A percentile compares a stretch with the other conserved stretches of the same genome.
These are phyloP conservation scores for Mesostigma viride DNA, from an alignment of 139 green algal genomes.

Conservation along the genomic window DNA sequence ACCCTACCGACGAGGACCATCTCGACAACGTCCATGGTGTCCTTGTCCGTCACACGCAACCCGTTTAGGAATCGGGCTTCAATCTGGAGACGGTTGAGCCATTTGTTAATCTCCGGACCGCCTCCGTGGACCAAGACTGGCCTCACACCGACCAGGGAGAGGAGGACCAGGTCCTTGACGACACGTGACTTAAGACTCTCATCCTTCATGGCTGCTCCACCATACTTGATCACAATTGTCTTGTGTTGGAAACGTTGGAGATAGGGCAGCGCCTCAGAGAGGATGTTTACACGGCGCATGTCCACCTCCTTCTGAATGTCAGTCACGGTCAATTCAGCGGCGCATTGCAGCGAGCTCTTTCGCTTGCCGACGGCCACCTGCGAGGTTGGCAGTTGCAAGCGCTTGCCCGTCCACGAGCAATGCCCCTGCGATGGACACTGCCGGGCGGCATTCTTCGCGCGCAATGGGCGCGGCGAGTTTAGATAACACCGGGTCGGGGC, in stretches of 20 bases:
- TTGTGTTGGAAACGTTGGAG: constrained; percentile 61
- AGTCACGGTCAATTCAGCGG: no score
- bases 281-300: constrained; percentile 48
- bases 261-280: constrained; percentile 94
- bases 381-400: no score
- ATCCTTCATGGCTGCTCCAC: constrained; percentile 93
- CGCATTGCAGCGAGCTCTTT: no score
- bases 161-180: constrained; percentile 86
- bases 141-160: constrained; percentile 81
- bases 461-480: no score
- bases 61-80: constrained; percentile 91
- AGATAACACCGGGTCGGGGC: no score
- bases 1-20: constrained; percentile 95
- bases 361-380: no score
- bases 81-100: constrained; percentile 79
- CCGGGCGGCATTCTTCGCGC: no score
- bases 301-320: no score
- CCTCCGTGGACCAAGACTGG: constrained; percentile 92
- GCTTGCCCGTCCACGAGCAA: no score
- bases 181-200: constrained; percentile 70
- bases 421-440: no score
- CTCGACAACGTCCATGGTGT: constrained; percentile 97
- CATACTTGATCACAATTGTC: constrained; percentile 97
- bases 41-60: constrained; percentile 85
- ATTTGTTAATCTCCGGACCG: constrained; percentile 97